phyloP scores from a whole-genome alignment of 2,329 filamentous ascomycete species.

The Colletotrichum sp. region DNA sequence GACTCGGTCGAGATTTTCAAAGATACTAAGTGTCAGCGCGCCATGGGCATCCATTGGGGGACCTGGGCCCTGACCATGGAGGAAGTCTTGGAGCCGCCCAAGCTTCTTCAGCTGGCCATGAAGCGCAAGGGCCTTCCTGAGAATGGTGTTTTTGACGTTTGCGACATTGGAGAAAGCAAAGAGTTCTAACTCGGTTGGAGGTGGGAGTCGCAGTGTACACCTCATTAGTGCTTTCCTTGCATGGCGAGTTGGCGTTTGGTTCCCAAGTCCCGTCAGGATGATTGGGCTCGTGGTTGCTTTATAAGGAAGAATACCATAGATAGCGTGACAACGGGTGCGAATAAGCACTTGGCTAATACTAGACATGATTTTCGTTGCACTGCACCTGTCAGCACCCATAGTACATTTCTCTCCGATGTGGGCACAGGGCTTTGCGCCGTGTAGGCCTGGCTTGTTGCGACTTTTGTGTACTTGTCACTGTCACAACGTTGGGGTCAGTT shows the following conservation, averaged over 20 bases:
- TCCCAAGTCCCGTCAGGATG: not conserved
- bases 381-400: not conserved
- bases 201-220: not conserved
- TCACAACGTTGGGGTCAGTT: not conserved
- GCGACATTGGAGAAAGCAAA: conserved; percentile 82
- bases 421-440: not conserved
- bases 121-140: conserved; percentile 70
- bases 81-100: conserved; percentile 83
- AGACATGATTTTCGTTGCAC: not conserved
- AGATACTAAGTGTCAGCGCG: conserved; percentile 78
- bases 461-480: not conserved
- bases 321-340: not conserved
- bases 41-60: conserved; percentile 93
- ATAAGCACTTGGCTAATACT: not conserved
- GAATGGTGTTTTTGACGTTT: conserved; percentile 79
- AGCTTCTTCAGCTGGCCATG: conserved; percentile 74
- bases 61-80: conserved; percentile 88
- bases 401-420: too few relatives aligned
- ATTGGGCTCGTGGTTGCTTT: not conserved
- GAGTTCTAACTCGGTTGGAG: conserved; percentile 67
- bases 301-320: not conserved
- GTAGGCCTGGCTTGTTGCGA: not conserved
- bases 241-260: not conserved
- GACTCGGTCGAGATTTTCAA: conserved; percentile 90
- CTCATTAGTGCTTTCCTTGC: not conserved